Conservation (phyloP, 2,329 filamentous ascomycete genomes). For the Colletotrichum phormii region DNA sequence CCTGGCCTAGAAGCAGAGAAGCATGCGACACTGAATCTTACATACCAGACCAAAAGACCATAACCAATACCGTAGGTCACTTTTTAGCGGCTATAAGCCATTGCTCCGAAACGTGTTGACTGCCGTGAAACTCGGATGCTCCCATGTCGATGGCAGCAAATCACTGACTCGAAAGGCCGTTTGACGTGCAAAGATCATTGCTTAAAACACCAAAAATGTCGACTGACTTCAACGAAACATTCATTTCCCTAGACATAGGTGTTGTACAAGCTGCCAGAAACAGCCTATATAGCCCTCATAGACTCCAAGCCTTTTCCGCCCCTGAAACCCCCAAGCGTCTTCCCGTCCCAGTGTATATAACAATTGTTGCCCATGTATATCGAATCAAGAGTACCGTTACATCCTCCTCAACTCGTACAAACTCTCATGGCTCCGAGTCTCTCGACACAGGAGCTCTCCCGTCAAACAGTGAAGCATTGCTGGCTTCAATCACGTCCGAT, state of each 20-base stretch:
- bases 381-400: constrained; percentile 3
- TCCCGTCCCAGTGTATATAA: neutral
- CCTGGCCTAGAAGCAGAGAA: too few species aligned
- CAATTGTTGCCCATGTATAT: constrained; percentile 4
- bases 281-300: constrained; percentile 1
- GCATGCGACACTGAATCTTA: too few species aligned
- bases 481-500: neutral
- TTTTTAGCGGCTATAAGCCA: too few species aligned
- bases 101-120: too few species aligned
- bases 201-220: too few species aligned
- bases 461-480: neutral
- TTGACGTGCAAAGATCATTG: too few species aligned
- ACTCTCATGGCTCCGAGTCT: neutral
- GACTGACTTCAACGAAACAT: neutral
- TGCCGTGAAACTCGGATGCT: neutral
- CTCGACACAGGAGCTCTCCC: neutral
- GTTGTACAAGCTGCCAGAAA: constrained; percentile 9
- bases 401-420: neutral
- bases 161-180: neutral
- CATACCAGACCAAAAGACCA: too few species aligned
- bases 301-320: neutral
- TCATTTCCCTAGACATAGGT: neutral
- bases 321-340: neutral
- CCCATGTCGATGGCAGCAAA: neutral
- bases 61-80: too few species aligned